Evolutionary conservation across 768 basidiomycete genomes (phyloP).

Genomic region (Multifurca ochricompacta): DNA sequence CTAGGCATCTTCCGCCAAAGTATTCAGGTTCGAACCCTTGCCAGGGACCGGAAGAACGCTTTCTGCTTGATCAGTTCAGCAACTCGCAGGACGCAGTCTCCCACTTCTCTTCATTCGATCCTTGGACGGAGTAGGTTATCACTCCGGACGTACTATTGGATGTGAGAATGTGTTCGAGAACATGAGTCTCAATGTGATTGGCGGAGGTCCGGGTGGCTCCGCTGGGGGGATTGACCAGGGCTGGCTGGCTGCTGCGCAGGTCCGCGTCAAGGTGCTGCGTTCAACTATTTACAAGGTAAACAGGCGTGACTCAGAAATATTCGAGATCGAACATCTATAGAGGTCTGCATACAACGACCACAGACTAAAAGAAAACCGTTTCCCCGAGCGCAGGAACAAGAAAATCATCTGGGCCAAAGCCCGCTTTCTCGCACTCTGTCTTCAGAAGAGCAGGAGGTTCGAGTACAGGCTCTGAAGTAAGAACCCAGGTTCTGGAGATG

Average conservation of each 20-base stretch:
- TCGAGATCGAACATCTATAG: no score
- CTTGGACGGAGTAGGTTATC: conserved; percentile 81
- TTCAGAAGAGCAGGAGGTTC: conserved; percentile 53
- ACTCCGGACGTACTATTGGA: conserved; percentile 76
- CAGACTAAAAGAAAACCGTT: conserved; percentile 35
- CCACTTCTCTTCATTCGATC: conserved; percentile 77
- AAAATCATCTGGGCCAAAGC: conserved; percentile 49
- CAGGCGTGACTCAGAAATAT: background rate
- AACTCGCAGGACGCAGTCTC: conserved; percentile 62
- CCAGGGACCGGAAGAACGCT: no score
- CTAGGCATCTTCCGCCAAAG: no score
- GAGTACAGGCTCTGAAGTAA: conserved; percentile 46
- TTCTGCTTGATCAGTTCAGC: no score
- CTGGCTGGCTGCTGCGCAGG: conserved; percentile 72
- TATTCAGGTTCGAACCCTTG: no score
- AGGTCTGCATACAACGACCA: no score
- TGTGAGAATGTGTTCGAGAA: conserved; percentile 74
- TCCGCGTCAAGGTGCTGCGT: no score
- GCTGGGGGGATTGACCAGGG: conserved; percentile 45
- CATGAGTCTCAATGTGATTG: conserved; percentile 52
- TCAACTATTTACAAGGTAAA: background rate
- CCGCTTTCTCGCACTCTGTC: conserved; percentile 43
- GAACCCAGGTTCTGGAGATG: conserved; percentile 39
- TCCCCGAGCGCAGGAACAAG: conserved; percentile 53
- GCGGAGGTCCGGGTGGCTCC: conserved; percentile 34